Conservation (phyloP, 2,329 filamentous ascomycete species). For the Alternaria incomplexa region DNA sequence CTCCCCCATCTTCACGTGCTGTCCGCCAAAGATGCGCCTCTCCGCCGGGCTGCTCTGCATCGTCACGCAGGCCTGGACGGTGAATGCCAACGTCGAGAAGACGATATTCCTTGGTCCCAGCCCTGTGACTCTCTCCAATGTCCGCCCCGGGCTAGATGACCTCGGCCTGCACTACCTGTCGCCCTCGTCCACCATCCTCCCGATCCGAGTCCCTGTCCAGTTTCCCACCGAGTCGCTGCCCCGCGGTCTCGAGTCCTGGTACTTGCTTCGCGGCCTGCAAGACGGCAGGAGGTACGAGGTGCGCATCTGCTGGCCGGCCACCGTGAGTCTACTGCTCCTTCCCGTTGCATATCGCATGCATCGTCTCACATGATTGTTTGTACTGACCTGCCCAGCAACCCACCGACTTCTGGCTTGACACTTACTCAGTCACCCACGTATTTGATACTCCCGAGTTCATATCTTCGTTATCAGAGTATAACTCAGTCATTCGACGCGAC, state of each 20-base stretch:
- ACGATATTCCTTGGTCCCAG: conserved; percentile 80
- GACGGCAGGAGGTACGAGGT: conserved; percentile 84
- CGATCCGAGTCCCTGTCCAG: conserved; percentile 68
- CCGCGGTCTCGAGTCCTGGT: conserved; percentile 74
- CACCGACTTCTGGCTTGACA: conserved; percentile 75
- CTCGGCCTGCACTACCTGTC: conserved; percentile 71
- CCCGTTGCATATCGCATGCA: not conserved
- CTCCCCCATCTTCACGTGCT: conserved; percentile 1
- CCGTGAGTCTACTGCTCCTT: conserved; percentile 62
- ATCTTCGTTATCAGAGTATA: conserved; percentile 68
- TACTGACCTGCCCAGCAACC: conserved; percentile 70
- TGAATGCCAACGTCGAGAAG: conserved; percentile 84
- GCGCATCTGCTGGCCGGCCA: conserved; percentile 91
- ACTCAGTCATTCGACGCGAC: conserved; percentile 55
- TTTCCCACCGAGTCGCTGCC: conserved; percentile 66
- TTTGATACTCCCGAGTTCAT: conserved; percentile 68
- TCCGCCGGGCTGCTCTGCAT: conserved; percentile 38
- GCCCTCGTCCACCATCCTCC: conserved; percentile 59
- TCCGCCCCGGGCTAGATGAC: conserved; percentile 63
- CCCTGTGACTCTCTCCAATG: conserved; percentile 61
- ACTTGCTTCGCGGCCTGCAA: conserved; percentile 73
- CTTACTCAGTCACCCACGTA: conserved; percentile 66
- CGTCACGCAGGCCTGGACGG: conserved; percentile 42
- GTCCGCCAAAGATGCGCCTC: conserved; percentile 43
- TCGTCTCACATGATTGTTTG: not conserved